Base-by-base conservation (phyloP, 164 flowering plant species). In the Dillenia turbinata region DNA sequence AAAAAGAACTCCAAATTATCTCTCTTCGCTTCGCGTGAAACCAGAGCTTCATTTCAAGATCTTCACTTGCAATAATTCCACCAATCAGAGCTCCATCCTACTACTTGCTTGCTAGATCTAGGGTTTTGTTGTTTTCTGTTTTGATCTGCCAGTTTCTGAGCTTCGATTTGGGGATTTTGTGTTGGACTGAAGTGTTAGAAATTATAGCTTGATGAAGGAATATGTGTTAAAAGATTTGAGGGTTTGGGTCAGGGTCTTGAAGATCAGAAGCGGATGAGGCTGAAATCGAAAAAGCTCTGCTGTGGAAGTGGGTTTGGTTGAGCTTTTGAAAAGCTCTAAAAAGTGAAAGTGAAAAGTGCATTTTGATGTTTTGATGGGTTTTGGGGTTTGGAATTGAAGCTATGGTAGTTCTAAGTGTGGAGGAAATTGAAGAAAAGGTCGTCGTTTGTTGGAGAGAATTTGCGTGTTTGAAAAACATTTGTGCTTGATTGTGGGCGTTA, bases 281-380 rank as follows among this genome's bases (percentile, higher is more conserved):
- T 73, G 65, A 78, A 73, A 66, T 61, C 63, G 60, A 63, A 68
- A 11, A 64, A 76, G 43, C 64, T 71, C 54, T 76, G 72, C 33
- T 62, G 83, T 17, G 75, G 66, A 73, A 77, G 75, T 62, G 84
- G 86, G 16, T 76, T 79, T 51, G 85, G 83, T 61, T 79, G 83
- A 85, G 54, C 63, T 44, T 68, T 47, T 11, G 64, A 51, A 14
- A 52, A 33, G 40, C 40, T 33, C 40, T 33, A 33, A 5, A 33
- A 33, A 33, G 22, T 26, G 16, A 15, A 57, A 12, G 47, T 26
- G 12, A n/a, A 15, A 43, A 57, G 60, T 49, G 47, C 12, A 44
- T 57, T 57, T 49, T 47, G 55, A 13, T 13, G 24, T 17, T 40
- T 48, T 49, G 64, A 22, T 12, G 54, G 55, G 61, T 5, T 60